Base-by-base conservation (phyloP, 2,329 filamentous ascomycete genomes). In the Sordariomycetes sp. region DNA sequence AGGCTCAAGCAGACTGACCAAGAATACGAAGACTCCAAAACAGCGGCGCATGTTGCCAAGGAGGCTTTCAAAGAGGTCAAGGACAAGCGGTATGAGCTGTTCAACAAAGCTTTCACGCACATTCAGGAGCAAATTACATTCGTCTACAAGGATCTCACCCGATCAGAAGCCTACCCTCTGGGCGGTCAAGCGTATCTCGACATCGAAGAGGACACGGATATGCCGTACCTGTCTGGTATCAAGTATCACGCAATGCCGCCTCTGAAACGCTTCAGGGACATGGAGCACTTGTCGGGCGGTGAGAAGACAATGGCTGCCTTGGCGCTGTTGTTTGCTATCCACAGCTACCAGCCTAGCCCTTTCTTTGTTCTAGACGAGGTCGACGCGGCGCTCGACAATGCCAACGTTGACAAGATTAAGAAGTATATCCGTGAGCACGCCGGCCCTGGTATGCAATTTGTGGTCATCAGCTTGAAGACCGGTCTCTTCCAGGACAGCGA, bases 171-270 rank as follows among this genome's bases (percentile, higher is more conserved):
- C n/a, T 94, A 94, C 55, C 88, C 90, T 1, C 72, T 96, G n/a
- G 92, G 92, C 47, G 92, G 92, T 8, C 75, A 79, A 55, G 76
- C 77, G 2, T 94, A 94, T 53, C 78, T 98, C 31, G 88, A 95
- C 51, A 88, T 93, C 38, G 77, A 82, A 55, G 88, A 94, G 54
- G 90, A 98, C 55, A 85, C 82, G n/a, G 87, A 94, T 43, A 90
- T 94, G 50, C 92, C 92, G 1, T 98, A 96, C 57, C 75, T 95
- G 4, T 86, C 85, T 26, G 92, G 92, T 21, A 87, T 98, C 61
- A 95, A 94, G 54, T 98, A 98, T 61, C 88, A 96, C 55, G 93
- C 92, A 42, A 98, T 96, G 88, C 92, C 92, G 15, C 92, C 92
- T 2, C 76, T 95, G 42, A 98, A 98, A 65, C 86, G 92, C 30